phyloP scores from a whole-genome alignment of 805 yeast genomes.

The Yarrowia sp. region DNA sequence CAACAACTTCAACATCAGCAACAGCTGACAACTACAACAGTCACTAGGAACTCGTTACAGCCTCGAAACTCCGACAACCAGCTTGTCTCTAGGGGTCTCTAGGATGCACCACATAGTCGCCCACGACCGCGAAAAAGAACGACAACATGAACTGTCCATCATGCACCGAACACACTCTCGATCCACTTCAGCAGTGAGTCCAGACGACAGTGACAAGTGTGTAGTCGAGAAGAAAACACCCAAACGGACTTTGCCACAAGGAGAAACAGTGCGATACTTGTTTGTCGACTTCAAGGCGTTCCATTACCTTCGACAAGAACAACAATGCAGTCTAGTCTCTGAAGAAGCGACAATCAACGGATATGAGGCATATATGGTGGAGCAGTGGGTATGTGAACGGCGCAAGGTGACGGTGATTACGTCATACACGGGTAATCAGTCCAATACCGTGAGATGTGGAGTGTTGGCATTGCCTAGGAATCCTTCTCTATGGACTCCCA shows the following conservation, averaged over 20 bases:
- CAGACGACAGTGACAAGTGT: conserved; percentile 17
- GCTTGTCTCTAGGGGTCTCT: no score
- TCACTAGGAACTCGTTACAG: no score
- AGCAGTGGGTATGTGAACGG: conserved; percentile 87
- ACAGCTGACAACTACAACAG: no score
- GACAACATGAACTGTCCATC: neutral
- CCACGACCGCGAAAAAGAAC: conserved; percentile 6
- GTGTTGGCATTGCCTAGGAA: conserved; percentile 54
- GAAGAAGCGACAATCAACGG: conserved; percentile 59
- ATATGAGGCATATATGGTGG: conserved; percentile 86
- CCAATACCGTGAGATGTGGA: conserved; percentile 61
- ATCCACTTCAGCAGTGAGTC: neutral
- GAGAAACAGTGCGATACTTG: conserved; percentile 33
- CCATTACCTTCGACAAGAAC: conserved; percentile 32
- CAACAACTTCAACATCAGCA: no score
- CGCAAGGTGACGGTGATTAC: conserved; percentile 65
- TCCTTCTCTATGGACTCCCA: conserved; percentile 49
- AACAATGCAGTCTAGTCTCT: conserved; percentile 37
- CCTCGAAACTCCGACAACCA: no score
- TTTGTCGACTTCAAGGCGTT: conserved; percentile 37
- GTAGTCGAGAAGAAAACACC: neutral
- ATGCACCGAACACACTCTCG: neutral
- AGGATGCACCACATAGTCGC: conserved; percentile 12
- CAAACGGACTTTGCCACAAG: neutral
- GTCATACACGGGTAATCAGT: conserved; percentile 79